Evolutionary conservation across 495 filamentous ascomycete genomes (phyloP).

Genomic region (Aspergillus sparsus): DNA sequence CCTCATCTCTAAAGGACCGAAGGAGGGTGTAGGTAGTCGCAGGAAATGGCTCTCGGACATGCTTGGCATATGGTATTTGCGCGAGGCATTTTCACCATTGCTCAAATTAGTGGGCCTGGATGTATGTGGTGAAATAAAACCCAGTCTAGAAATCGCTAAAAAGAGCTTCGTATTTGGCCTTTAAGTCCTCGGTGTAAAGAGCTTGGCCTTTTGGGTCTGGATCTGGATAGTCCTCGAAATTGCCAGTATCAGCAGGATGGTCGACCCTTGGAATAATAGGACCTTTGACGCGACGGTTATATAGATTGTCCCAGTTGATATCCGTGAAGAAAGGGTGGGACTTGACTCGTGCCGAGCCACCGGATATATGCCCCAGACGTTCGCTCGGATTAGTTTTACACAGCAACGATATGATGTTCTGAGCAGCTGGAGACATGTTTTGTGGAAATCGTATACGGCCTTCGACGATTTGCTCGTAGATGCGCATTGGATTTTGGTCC

Average conservation of each 20-base stretch:
- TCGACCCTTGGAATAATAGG: constrained; percentile 85
- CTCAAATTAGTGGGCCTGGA: not conserved
- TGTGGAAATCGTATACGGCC: constrained; percentile 41
- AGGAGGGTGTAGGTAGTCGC: too few species aligned
- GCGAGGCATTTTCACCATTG: too few species aligned
- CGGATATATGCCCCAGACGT: constrained; percentile 84
- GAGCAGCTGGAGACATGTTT: constrained; percentile 69
- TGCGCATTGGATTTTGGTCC: constrained; percentile 93
- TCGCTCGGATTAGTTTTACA: constrained; percentile 88
- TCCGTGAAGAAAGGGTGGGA: constrained; percentile 81
- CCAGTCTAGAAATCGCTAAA: constrained; percentile 73
- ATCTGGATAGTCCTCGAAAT: constrained; percentile 85
- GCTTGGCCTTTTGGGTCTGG: constrained; percentile 55
- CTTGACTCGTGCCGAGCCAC: constrained; percentile 80
- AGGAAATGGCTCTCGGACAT: too few species aligned
- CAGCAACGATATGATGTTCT: constrained; percentile 79
- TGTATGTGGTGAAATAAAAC: not conserved
- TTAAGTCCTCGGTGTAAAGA: constrained; percentile 73
- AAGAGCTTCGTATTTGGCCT: constrained; percentile 69
- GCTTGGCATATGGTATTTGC: too few species aligned
- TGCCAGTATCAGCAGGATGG: constrained; percentile 79
- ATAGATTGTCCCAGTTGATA: constrained; percentile 85
- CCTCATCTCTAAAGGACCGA: too few species aligned
- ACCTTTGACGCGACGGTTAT: constrained; percentile 65
- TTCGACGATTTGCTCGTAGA: constrained; percentile 72